A percentile compares a stretch with the other conserved stretches of the same genome.
Conservation (phyloP, 148 eudicot species). For the Hydrangea macrophylla region DNA sequence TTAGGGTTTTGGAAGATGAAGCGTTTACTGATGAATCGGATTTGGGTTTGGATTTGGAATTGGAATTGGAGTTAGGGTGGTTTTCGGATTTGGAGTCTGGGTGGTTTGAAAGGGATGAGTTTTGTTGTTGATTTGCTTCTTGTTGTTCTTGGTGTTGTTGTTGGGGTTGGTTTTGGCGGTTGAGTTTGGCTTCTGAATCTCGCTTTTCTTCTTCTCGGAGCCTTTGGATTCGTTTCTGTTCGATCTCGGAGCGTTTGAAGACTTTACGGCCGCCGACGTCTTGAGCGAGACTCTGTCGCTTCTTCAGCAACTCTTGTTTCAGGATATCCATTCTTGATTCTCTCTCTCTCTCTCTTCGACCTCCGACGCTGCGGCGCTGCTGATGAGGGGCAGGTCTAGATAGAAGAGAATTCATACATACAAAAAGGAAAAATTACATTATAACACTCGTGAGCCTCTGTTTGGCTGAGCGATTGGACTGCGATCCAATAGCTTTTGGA, state of each 20-base stretch:
- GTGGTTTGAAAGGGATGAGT: conserved; percentile 22
- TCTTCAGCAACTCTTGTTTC: conserved; percentile 37
- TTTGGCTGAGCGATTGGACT: too few relatives aligned
- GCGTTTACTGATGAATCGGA: conserved; percentile 18
- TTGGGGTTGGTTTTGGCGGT: conserved; percentile 36
- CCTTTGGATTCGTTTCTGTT: conserved; percentile 70
- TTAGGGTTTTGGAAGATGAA: conserved; percentile 37
- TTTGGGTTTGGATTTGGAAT: conserved; percentile 41
- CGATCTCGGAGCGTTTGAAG: conserved; percentile 85
- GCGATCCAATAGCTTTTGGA: too few relatives aligned
- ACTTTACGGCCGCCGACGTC: conserved; percentile 37
- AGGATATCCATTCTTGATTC: conserved; percentile 7
- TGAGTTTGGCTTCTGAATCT: conserved; percentile 57
- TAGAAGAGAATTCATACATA: too few relatives aligned
- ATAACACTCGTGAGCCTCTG: too few relatives aligned
- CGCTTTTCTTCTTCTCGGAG: conserved; percentile 70
- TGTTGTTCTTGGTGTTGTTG: neutral
- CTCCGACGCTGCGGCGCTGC: too few relatives aligned
- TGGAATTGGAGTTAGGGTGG: conserved; percentile 11
- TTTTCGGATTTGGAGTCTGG: conserved; percentile 15
- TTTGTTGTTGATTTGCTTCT: neutral
- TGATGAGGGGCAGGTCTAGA: too few relatives aligned
- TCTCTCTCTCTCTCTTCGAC: neutral
- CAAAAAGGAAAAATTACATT: too few relatives aligned
- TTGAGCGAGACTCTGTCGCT: conserved; percentile 29